Evolutionary conservation across 768 basidiomycete species (phyloP).

Genomic region (Lactarius tabidus): DNA sequence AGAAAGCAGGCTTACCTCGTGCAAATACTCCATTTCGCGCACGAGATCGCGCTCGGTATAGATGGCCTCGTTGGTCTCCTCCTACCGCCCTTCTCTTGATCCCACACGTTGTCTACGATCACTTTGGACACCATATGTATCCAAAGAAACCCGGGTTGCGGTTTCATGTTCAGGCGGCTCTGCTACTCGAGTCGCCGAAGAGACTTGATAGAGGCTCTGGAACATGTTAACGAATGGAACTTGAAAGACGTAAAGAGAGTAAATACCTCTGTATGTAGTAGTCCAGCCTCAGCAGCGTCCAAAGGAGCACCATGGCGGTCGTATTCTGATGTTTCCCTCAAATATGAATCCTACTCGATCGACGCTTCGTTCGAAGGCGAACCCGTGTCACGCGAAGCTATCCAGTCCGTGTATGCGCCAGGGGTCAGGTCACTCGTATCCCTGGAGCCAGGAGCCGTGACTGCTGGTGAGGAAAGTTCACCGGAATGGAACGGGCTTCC

Average conservation of each 20-base stretch:
- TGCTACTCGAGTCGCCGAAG: slow-evolving; percentile 93
- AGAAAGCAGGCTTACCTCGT: slow-evolving; percentile 58
- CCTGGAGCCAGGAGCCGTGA: slow-evolving; percentile 28
- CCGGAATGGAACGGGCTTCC: slow-evolving; percentile 83
- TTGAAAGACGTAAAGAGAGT: slow-evolving; percentile 94
- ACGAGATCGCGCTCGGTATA: slow-evolving; percentile 91
- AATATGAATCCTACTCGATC: slow-evolving; percentile 32
- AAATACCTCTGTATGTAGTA: slow-evolving; percentile 90
- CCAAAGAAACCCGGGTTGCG: slow-evolving; percentile 89
- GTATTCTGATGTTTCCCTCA: slow-evolving; percentile 27
- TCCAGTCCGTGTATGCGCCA: slow-evolving; percentile 20
- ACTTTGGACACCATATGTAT: slow-evolving; percentile 95
- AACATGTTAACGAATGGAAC: slow-evolving; percentile 98
- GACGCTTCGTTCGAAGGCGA: slow-evolving; percentile 31
- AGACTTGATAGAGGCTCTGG: slow-evolving; percentile 92
- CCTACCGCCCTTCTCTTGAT: slow-evolving; percentile 91
- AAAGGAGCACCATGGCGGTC: slow-evolving; percentile 20
- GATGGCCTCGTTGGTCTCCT: slow-evolving; percentile 98
- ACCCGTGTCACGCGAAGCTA: slow-evolving; percentile 26
- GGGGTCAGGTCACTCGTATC: slow-evolving; percentile 18
- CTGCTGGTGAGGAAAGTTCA: slow-evolving; percentile 45
- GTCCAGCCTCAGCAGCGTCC: slow-evolving; percentile 48
- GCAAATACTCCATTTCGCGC: slow-evolving; percentile 94
- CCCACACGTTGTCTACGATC: slow-evolving; percentile 87
- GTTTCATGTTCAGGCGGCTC: slow-evolving; percentile 89